Base-by-base conservation (phyloP, 179 eudicot species). In the Sideroxylon spinosum region DNA sequence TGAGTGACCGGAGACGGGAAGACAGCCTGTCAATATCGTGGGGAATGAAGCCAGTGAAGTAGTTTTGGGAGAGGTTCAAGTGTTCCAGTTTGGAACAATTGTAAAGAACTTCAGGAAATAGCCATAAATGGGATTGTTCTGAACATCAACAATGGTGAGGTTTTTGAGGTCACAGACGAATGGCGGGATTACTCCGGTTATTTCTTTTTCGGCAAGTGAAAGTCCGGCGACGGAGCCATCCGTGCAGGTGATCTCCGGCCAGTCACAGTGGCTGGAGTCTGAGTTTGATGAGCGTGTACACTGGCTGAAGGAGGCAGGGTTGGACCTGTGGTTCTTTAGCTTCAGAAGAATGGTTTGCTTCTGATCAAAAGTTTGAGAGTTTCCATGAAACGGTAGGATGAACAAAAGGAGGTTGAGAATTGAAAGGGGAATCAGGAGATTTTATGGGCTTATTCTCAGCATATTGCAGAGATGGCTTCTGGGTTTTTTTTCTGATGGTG, bases 211-310 rank as follows among this genome's bases (percentile, higher is more conserved):
- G 7, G 4, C 52, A 44, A 93, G 82, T 32, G 48, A 11, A 23
- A 93, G 61, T 46, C 86, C 89, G 59, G 84, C 79, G 83, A 93
- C 90, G n/a, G 82, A 50, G 71, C 73, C 84, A 59, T 68, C 80
- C 28, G 80, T 16, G 85, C 98, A 94, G 7, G n/a, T 7, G 73
- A 94, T 83, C 6, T 87, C 92, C 9, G 76, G 81, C 97, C 97
- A 93, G 50, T 26, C 6, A 76, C 97, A 92, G 73, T 72, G 88
- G 48, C 84, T 66, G 55, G 80, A 68, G 76, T 71, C 77, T 59
- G 85, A 25, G 16, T 66, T 66, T 48, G 88, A 73, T 2, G 84
- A 72, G 16, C 60, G 37, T 8, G 71, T 48, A 94, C 94, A 92
- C 65, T 86, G 81, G 22, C 62, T 19, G 78, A 87, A 78, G 11